Evolutionary conservation across 2,329 filamentous ascomycete species (phyloP).

Genomic region (Diplocarpon mali): DNA sequence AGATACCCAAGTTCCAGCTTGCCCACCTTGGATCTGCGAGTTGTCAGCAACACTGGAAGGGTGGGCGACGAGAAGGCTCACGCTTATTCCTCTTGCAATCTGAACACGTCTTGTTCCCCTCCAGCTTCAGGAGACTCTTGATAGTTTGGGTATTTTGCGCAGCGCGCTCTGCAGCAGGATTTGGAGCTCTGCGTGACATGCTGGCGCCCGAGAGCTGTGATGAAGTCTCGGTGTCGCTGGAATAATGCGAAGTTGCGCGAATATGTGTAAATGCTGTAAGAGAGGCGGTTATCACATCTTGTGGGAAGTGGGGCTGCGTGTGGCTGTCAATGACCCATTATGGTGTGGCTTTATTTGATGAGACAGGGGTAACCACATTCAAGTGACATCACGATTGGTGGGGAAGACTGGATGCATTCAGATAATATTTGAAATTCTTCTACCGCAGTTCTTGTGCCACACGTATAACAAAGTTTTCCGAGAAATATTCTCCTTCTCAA

Average conservation of each 20-base stretch:
- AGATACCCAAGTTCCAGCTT: constrained; percentile 96
- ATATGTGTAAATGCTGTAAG: neutral
- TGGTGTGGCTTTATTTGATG: neutral
- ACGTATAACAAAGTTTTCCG: too few relatives aligned
- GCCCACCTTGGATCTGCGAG: constrained; percentile 90
- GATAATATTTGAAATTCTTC: too few relatives aligned
- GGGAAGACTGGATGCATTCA: neutral
- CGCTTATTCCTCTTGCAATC: constrained; percentile 99
- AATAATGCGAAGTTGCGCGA: constrained; percentile 1
- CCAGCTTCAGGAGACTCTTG: constrained; percentile 88
- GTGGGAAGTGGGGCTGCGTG: neutral
- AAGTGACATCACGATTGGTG: constrained; percentile 15
- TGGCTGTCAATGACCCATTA: neutral
- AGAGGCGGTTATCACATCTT: neutral
- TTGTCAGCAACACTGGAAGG: neutral
- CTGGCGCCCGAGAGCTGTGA: constrained; percentile 18
- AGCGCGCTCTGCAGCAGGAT: constrained; percentile 74
- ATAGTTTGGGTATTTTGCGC: constrained; percentile 90
- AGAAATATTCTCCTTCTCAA: constrained; percentile 9
- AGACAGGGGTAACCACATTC: neutral
- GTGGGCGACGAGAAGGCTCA: constrained; percentile 34
- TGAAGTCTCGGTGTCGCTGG: neutral
- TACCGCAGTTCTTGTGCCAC: too few relatives aligned
- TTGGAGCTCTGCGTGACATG: constrained; percentile 72
- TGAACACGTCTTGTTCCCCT: constrained; percentile 91